Evolutionary conservation across 1,284 basidiomycete species (phyloP).

Genomic region (Naganishia cerealis): DNA sequence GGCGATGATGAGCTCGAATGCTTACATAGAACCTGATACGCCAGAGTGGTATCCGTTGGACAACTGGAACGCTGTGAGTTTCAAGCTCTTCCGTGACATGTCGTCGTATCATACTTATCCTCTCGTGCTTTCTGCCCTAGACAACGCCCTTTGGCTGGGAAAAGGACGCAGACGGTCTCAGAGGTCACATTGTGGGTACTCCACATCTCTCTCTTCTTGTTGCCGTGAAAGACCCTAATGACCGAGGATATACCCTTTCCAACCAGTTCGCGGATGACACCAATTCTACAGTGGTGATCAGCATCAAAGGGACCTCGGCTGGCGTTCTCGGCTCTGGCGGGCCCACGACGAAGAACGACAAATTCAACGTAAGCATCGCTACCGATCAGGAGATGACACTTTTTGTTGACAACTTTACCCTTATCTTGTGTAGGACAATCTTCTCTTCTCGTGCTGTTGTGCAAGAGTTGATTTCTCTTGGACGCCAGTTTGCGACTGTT

Average conservation of each 20-base stretch:
- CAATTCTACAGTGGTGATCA: slow-evolving; percentile 81
- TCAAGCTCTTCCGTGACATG: slow-evolving; percentile 6
- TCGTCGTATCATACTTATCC: not conserved
- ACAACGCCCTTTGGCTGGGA: slow-evolving; percentile 91
- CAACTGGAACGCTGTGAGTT: slow-evolving; percentile 66
- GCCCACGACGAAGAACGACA: slow-evolving; percentile 85
- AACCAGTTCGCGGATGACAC: slow-evolving; percentile 69
- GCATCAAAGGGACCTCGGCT: slow-evolving; percentile 91
- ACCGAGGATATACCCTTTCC: not conserved
- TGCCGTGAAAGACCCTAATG: not conserved
- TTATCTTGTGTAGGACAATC: slow-evolving; percentile 64
- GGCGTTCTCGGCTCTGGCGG: slow-evolving; percentile 76
- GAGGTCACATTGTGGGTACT: slow-evolving; percentile 70
- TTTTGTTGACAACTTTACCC: not conserved
- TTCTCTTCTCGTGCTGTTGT: slow-evolving; percentile 98
- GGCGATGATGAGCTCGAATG: slow-evolving; percentile 93
- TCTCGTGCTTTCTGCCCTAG: slow-evolving; percentile 51
- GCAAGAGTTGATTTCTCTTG: slow-evolving; percentile 91
- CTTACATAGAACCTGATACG: slow-evolving; percentile 68
- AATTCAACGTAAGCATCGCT: slow-evolving; percentile 64
- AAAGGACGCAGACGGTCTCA: slow-evolving; percentile 77
- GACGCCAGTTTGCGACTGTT: slow-evolving; percentile 92
- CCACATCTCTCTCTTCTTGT: no score
- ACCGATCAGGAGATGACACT: no score
- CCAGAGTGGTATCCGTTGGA: slow-evolving; percentile 75